Base-by-base conservation (phyloP, 2,329 filamentous ascomycete species). In the Calonectria fujianensis region DNA sequence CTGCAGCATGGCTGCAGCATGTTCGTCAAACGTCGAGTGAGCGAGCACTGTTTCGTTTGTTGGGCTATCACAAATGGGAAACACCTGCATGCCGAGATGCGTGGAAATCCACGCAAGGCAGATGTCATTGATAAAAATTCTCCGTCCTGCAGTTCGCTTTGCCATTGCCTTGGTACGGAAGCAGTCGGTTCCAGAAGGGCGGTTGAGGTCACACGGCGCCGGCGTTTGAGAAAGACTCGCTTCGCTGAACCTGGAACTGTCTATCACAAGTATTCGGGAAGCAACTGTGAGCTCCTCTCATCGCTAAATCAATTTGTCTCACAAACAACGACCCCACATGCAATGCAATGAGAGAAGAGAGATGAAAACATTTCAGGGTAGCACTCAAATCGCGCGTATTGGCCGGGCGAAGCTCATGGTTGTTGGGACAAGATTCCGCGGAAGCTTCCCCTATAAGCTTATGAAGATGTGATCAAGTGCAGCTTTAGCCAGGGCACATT, bases 41-140 rank as follows among this genome's bases (percentile, higher is more conserved):
- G 63, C 31, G 66, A 69, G 66, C 20, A 18, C 59, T 74, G 72
- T 74, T 74, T 74, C 67, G 72, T 74, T 74, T 74, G 37, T 32
- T 29, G 35, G 51, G 31, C 16, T 29, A 63, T 66, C 54, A 51
- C 50, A 70, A 32, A 45, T 59, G 50, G 37, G 52, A 41, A 50
- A 20, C 70, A 45, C 32, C 61, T 51, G 69, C 57, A 52, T 39
- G 57, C 52, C 48, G 31, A 48, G 18, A 66, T 52, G 35, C 35
- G 59, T 50, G 66, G 64, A 20, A 59, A 51, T 52, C 45, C 27
- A 50, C 65, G 57, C 37, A 66, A 18, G 65, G 27, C 24, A 45
- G 32, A 48, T 37, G n/a, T 31, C 14, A 54, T 54, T 63, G 31
- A 64, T 51, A 16, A 32, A 59, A 70, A 70, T 52, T 70, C 61